phyloP scores from a whole-genome alignment of 768 basidiomycete species.

The Serpula lacrymans region DNA sequence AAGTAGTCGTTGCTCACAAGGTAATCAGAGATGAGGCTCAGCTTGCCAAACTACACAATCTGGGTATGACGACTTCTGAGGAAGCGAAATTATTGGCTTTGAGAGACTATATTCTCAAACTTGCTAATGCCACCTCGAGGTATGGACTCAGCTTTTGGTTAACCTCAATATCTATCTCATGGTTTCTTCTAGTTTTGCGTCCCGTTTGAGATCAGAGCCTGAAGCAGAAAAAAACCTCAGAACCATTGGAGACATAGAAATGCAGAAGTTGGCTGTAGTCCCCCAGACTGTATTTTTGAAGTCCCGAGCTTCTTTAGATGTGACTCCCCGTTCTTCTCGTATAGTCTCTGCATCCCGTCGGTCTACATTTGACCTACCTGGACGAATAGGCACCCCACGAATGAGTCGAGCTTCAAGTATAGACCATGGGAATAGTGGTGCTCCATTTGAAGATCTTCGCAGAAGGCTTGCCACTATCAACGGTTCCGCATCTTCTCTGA shows the following conservation, averaged over 20 bases:
- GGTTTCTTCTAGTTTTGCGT: conserved; percentile 52
- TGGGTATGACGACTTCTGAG: conserved; percentile 81
- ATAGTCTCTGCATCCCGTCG: conserved; percentile 35
- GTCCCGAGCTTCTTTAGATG: conserved; percentile 39
- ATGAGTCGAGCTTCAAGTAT: conserved; percentile 45
- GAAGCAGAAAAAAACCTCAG: conserved; percentile 64
- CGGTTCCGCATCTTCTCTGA: conserved; percentile 63
- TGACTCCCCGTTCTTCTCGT: conserved; percentile 35
- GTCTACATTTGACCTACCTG: conserved; percentile 34
- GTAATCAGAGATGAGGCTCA: conserved; percentile 69
- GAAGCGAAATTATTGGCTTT: conserved; percentile 86
- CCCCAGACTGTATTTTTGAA: conserved; percentile 90
- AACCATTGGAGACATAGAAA: conserved; percentile 63
- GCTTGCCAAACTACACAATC: conserved; percentile 72
- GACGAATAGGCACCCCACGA: conserved; percentile 50
- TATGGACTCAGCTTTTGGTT: conserved; percentile 24
- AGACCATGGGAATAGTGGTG: conserved; percentile 44
- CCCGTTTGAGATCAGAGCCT: conserved; percentile 58
- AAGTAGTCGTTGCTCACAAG: not conserved
- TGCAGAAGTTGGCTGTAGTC: conserved; percentile 85
- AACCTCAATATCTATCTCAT: conserved; percentile 7
- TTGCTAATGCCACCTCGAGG: conserved; percentile 79
- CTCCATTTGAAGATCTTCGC: conserved; percentile 76
- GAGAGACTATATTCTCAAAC: conserved; percentile 83
- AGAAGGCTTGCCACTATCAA: conserved; percentile 74